These are phyloP conservation scores for Phytophthora citrophthora DNA, from an alignment of 352 stramenopile genomes.

Conservation along the genomic window DNA sequence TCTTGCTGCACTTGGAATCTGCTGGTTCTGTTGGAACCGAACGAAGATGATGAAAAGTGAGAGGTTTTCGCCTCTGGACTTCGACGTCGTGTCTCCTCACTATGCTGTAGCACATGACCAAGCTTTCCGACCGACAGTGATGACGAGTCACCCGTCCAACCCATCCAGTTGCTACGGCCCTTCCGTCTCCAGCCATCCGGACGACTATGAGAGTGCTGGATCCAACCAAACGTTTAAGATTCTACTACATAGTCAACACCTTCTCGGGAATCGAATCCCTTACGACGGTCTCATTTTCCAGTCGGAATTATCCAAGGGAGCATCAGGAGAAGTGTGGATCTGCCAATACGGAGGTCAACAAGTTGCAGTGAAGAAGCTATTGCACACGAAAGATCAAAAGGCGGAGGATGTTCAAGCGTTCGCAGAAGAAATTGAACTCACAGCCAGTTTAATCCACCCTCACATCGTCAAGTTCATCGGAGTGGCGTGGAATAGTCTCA, in stretches of 20 bases:
- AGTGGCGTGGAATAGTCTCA: slow-evolving; percentile 56
- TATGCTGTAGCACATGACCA: slow-evolving; percentile 9
- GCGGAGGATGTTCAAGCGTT: slow-evolving; percentile 41
- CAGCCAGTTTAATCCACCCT: slow-evolving; percentile 50
- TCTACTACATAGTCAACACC: slow-evolving; percentile 20
- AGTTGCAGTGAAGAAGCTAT: slow-evolving; percentile 54
- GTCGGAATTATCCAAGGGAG: slow-evolving; percentile 33
- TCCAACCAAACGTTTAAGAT: slow-evolving; percentile 30
- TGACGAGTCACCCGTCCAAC: slow-evolving; percentile 1
- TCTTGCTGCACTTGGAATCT: neutral
- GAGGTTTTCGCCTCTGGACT: slow-evolving; percentile 1
- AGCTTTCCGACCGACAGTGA: slow-evolving; percentile 1
- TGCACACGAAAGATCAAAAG: slow-evolving; percentile 32
- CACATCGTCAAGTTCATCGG: slow-evolving; percentile 59
- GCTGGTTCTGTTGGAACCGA: slow-evolving; percentile 23
- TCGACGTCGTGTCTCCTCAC: slow-evolving; percentile 9
- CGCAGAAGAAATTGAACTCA: slow-evolving; percentile 60
- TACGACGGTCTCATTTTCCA: slow-evolving; percentile 26
- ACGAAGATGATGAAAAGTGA: slow-evolving; percentile 1
- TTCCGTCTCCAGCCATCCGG: slow-evolving; percentile 5
- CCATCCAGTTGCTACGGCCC: slow-evolving; percentile 1
- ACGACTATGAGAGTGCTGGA: slow-evolving; percentile 20
- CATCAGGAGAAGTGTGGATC: slow-evolving; percentile 53
- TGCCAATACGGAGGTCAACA: slow-evolving; percentile 45
- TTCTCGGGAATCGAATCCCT: slow-evolving; percentile 31